Conservation (phyloP, 495 filamentous ascomycete genomes). For the Aspergillus homomorphus region DNA sequence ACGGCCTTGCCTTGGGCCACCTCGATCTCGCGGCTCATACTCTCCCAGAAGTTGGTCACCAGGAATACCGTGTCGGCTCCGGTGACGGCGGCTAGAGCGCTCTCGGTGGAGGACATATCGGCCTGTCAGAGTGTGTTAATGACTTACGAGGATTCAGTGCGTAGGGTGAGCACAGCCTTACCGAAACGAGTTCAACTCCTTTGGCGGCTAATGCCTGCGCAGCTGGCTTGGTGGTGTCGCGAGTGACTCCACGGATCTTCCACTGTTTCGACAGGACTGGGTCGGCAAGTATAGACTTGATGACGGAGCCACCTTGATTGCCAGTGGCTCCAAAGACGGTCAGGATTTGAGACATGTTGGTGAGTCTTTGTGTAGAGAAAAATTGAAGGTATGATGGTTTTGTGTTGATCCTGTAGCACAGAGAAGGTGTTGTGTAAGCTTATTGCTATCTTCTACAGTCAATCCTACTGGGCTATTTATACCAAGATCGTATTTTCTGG, state of each 20-base stretch:
- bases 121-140: not conserved
- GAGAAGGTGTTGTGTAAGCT: not conserved
- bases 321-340: slow-evolving; percentile 2
- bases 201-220: not conserved
- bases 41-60: slow-evolving; percentile 12
- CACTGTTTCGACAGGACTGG: not conserved
- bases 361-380: not conserved
- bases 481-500: too few species aligned
- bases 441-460: not conserved
- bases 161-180: not conserved
- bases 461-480: not conserved
- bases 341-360: not conserved
- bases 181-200: slow-evolving; percentile 1
- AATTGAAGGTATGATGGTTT: not conserved
- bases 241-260: slow-evolving; percentile 6
- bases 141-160: not conserved
- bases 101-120: not conserved
- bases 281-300: not conserved
- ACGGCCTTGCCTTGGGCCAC: slow-evolving; percentile 56
- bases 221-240: slow-evolving; percentile 5
- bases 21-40: slow-evolving; percentile 27
- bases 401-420: not conserved
- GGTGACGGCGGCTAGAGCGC: not conserved
- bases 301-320: slow-evolving; percentile 11
- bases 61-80: slow-evolving; percentile 4